A percentile compares a stretch with the other conserved stretches of the same genome.
phyloP scores from a whole-genome alignment of 2,329 filamentous ascomycete genomes.

The Arachnomyces sp. region DNA sequence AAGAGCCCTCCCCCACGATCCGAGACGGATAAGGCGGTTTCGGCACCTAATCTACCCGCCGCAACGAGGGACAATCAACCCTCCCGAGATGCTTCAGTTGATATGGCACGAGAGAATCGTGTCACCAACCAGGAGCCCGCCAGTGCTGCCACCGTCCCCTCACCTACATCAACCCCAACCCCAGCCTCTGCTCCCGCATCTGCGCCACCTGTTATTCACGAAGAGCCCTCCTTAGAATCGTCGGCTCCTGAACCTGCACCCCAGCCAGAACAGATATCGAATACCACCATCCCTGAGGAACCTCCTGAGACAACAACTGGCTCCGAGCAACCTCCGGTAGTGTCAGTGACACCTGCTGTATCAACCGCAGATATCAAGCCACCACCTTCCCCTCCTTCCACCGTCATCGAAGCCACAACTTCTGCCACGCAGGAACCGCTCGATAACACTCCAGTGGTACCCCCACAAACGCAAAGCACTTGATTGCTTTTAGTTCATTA shows the following conservation, averaged over 20 bases:
- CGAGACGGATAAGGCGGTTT: slow-evolving; percentile 26
- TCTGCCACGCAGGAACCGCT: too few species aligned
- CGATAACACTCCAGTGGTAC: too few species aligned
- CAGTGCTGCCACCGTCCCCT: slow-evolving; percentile 12
- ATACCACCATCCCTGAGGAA: slow-evolving; percentile 4
- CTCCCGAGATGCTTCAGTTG: slow-evolving; percentile 18
- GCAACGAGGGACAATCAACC: slow-evolving; percentile 16
- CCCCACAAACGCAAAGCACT: too few species aligned
- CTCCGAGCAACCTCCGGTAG: too few species aligned
- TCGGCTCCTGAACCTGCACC: background rate
- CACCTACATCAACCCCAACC: slow-evolving; percentile 23
- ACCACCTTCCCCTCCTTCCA: too few species aligned
- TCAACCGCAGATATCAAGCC: too few species aligned
- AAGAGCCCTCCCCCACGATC: slow-evolving; percentile 41
- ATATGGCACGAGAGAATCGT: slow-evolving; percentile 8
- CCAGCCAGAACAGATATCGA: background rate
- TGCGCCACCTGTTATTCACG: slow-evolving; percentile 26
- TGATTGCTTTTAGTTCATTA: too few species aligned
- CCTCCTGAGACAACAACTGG: background rate
- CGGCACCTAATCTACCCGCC: slow-evolving; percentile 30
- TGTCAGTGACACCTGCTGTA: too few species aligned
- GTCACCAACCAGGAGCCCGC: slow-evolving; percentile 16
- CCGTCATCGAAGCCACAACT: too few species aligned
- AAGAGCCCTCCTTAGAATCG: slow-evolving; percentile 19
- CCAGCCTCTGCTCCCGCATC: slow-evolving; percentile 24